These are phyloP conservation scores for Euphrasia arctica DNA, from an alignment of 305 asterid species.

Conservation along the genomic window DNA sequence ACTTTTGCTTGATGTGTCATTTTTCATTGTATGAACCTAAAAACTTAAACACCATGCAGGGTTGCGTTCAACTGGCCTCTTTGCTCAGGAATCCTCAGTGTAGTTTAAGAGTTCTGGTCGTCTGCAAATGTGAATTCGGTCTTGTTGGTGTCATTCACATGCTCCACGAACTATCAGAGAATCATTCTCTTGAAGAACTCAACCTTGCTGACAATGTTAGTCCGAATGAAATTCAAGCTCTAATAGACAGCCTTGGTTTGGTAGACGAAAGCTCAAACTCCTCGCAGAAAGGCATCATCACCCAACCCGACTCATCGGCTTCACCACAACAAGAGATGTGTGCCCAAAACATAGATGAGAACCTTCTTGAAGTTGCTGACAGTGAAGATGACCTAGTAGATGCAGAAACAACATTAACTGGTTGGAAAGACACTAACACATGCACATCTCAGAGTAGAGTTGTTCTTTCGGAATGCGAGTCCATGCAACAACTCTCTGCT, in stretches of 20 bases:
- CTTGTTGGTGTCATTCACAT: conserved; percentile 47
- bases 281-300: conserved; percentile 15
- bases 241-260: conserved; percentile 21
- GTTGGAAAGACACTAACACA: conserved; percentile 21
- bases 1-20: conserved; percentile 10
- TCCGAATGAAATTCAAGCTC: conserved; percentile 36
- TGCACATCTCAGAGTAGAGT: conserved; percentile 25
- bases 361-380: conserved; percentile 69
- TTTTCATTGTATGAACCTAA: conserved; percentile 20
- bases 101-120: conserved; percentile 53
- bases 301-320: neutral
- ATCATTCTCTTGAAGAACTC: conserved; percentile 69
- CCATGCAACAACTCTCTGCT: conserved; percentile 42
- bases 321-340: neutral
- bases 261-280: conserved; percentile 27
- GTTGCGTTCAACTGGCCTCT: conserved; percentile 67
- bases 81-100: conserved; percentile 55
- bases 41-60: conserved; percentile 47
- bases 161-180: conserved; percentile 55
- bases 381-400: conserved; percentile 59
- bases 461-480: conserved; percentile 25
- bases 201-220: conserved; percentile 66
- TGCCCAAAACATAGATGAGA: conserved; percentile 23
- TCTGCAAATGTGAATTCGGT: conserved; percentile 72
- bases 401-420: conserved; percentile 29